A percentile compares a stretch with the other conserved stretches of the same genome.
These are phyloP conservation scores for Pleurotus cornucopiae DNA, from an alignment of 768 basidiomycete genomes.

Conservation along the genomic window DNA sequence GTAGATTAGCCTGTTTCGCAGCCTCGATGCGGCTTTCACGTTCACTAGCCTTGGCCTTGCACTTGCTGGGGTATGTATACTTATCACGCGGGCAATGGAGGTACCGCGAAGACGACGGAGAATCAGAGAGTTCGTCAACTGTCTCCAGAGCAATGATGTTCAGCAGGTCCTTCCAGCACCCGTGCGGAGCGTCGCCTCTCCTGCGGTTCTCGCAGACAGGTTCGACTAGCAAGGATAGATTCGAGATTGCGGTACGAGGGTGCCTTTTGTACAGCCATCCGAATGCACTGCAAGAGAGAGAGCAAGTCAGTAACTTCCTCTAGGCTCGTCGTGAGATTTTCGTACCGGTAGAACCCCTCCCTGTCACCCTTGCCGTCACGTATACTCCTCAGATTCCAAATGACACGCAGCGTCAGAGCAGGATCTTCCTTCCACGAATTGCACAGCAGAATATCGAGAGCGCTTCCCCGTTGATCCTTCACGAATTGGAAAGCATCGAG, in stretches of 20 bases:
- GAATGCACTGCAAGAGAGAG: conserved; percentile 34
- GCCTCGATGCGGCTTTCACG: conserved; percentile 20
- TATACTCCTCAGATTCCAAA: conserved; percentile 68
- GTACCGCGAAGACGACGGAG: conserved; percentile 18
- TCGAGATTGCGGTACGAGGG: conserved; percentile 64
- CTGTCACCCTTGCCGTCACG: conserved; percentile 65
- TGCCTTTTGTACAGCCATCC: conserved; percentile 70
- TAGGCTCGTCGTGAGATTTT: not conserved
- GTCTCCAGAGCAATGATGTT: conserved; percentile 63
- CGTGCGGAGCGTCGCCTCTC: conserved; percentile 36
- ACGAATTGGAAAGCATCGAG: conserved; percentile 58
- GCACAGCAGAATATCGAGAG: conserved; percentile 32
- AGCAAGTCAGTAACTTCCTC: not conserved
- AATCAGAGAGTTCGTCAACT: conserved; percentile 39
- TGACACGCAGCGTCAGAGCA: conserved; percentile 52
- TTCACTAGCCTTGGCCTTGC: conserved; percentile 11
- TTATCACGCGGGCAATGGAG: conserved; percentile 19
- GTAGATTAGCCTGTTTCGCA: conserved; percentile 13
- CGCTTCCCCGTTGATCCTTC: conserved; percentile 15
- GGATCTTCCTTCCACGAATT: conserved; percentile 60
- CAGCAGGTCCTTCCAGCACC: conserved; percentile 75
- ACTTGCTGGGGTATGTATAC: conserved; percentile 9
- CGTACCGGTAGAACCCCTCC: conserved; percentile 54
- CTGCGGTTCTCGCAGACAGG: conserved; percentile 39
- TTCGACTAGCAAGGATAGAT: conserved; percentile 49